Evolutionary conservation across 352 stramenopile genomes (phyloP).

Genomic region (Plasmopara viticola): DNA sequence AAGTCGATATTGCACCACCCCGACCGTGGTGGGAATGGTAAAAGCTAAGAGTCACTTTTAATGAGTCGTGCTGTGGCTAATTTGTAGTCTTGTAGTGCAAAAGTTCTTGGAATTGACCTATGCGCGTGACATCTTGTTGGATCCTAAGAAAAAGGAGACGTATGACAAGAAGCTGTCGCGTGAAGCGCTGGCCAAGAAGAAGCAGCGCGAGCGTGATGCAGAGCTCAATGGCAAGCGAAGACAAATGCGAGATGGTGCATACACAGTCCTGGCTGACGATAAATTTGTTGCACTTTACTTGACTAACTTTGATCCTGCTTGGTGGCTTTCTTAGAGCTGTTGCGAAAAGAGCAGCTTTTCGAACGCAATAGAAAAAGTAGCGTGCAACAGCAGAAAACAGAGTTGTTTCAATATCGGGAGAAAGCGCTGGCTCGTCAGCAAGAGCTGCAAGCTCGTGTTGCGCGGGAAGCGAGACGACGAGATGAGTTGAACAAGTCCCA

Average conservation of each 20-base stretch:
- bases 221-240: slow-evolving; percentile 50
- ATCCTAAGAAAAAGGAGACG: slow-evolving; percentile 72
- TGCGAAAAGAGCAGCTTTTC: slow-evolving; percentile 50
- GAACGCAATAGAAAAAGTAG: slow-evolving; percentile 33
- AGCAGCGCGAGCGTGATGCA: slow-evolving; percentile 57
- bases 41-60: neutral
- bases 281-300: neutral
- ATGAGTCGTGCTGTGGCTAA: neutral
- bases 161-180: slow-evolving; percentile 76
- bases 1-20: slow-evolving; percentile 73
- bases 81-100: slow-evolving; percentile 35
- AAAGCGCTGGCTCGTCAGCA: slow-evolving; percentile 43
- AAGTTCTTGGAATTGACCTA: slow-evolving; percentile 81
- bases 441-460: slow-evolving; percentile 45
- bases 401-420: slow-evolving; percentile 53
- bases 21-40: slow-evolving; percentile 75
- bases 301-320: neutral
- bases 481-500: slow-evolving; percentile 29
- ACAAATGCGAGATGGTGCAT: slow-evolving; percentile 57
- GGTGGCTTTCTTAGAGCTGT: slow-evolving; percentile 30
- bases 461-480: slow-evolving; percentile 35
- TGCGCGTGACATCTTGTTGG: slow-evolving; percentile 65
- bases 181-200: slow-evolving; percentile 54
- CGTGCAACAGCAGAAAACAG: slow-evolving; percentile 27
- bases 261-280: neutral